These are phyloP conservation scores for Copromyces sp. DNA, from an alignment of 495 filamentous ascomycete species.

Conservation along the genomic window DNA sequence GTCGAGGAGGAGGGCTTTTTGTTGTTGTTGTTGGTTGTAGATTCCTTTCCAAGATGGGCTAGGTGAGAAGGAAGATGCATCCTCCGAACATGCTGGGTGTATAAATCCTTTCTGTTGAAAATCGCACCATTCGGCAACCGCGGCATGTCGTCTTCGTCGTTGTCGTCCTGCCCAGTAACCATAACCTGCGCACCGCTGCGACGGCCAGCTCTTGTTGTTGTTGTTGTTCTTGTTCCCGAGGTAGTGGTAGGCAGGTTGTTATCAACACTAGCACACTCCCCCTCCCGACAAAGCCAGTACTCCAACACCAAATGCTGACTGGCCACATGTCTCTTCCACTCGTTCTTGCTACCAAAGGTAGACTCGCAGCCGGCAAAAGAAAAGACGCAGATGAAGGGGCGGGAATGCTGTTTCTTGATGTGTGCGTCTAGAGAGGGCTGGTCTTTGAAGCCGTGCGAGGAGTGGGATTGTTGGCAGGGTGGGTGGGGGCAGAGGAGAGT, in stretches of 20 bases:
- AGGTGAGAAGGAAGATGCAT: conserved; percentile 56
- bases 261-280: conserved; percentile 41
- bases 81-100: conserved; percentile 76
- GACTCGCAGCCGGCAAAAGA: conserved; percentile 62
- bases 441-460: conserved; percentile 35
- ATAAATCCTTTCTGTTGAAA: conserved; percentile 90
- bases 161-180: conserved; percentile 45
- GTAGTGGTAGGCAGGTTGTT: neutral
- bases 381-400: conserved; percentile 74
- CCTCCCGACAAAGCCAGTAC: conserved; percentile 73
- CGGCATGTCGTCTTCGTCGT: neutral
- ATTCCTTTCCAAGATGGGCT: conserved; percentile 28
- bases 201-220: neutral
- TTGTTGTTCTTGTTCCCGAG: no score
- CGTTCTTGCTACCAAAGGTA: conserved; percentile 77
- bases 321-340: conserved; percentile 83
- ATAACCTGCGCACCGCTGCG: conserved; percentile 33
- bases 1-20: neutral
- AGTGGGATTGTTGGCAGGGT: conserved; percentile 28
- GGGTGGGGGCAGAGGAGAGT: conserved; percentile 12
- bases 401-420: conserved; percentile 42
- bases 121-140: conserved; percentile 41
- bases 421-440: conserved; percentile 34
- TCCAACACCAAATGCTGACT: conserved; percentile 71
- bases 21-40: neutral